phyloP scores from a whole-genome alignment of 169 alveolate species.

The Cryptosporidium ubiquitum region DNA sequence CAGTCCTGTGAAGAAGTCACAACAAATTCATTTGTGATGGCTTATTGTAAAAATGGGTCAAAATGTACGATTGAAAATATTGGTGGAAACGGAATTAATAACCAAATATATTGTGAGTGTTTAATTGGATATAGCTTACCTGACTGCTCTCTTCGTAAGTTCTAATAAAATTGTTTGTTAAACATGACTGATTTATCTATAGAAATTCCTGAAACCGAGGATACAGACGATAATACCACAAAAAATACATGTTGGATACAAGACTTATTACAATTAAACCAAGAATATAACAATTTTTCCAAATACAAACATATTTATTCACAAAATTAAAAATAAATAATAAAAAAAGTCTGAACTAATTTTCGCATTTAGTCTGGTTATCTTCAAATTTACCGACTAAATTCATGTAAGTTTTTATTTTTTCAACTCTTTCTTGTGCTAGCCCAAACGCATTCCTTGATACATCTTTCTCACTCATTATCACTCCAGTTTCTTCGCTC shows the following conservation, averaged over 20 bases:
- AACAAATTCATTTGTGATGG: not conserved
- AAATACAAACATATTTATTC: slow-evolving; percentile 37
- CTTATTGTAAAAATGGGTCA: slow-evolving; percentile 38
- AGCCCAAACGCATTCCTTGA: slow-evolving; percentile 24
- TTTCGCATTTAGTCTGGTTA: not conserved
- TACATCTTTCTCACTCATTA: slow-evolving; percentile 63
- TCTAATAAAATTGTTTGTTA: not conserved
- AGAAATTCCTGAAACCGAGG: slow-evolving; percentile 64
- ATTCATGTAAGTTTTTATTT: slow-evolving; percentile 10
- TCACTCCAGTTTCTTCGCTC: slow-evolving; percentile 47
- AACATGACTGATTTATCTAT: not conserved
- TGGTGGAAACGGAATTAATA: slow-evolving; percentile 50
- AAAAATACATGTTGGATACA: slow-evolving; percentile 70
- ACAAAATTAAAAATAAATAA: not conserved
- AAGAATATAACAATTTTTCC: slow-evolving; percentile 26
- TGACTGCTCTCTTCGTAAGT: slow-evolving; percentile 73
- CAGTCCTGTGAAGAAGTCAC: slow-evolving; percentile 16
- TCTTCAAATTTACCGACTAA: slow-evolving; percentile 3
- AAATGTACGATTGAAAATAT: slow-evolving; percentile 40
- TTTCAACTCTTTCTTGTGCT: slow-evolving; percentile 47
- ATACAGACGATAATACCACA: slow-evolving; percentile 24
- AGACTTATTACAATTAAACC: slow-evolving; percentile 59
- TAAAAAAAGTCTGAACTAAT: not conserved
- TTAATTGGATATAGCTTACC: slow-evolving; percentile 56
- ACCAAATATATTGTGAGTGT: slow-evolving; percentile 23